These are phyloP conservation scores for Raphanus hybrid DNA, from an alignment of 441 rosid species.

Conservation along the genomic window DNA sequence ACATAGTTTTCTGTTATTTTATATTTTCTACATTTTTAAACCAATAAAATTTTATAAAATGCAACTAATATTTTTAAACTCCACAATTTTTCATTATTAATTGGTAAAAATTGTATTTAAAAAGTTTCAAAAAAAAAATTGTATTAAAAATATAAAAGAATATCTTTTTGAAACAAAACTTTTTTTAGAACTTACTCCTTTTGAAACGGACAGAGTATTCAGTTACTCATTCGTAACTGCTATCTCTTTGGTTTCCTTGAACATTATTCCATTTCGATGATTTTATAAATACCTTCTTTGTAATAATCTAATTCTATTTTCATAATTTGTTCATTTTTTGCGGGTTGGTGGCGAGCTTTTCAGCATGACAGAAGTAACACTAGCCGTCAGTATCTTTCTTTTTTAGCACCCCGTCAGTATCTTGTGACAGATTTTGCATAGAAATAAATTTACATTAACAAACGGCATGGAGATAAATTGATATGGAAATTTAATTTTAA, in stretches of 20 bases:
- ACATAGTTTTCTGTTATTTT: too few species aligned
- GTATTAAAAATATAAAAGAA: too few species aligned
- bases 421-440: background rate
- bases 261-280: background rate
- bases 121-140: too few species aligned
- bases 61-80: too few species aligned
- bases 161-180: too few species aligned
- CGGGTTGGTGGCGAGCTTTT: background rate
- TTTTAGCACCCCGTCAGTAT: background rate
- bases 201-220: background rate
- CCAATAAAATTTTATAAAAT: too few species aligned
- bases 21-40: too few species aligned
- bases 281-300: background rate
- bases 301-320: background rate
- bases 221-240: background rate
- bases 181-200: too few species aligned
- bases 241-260: constrained; percentile 1
- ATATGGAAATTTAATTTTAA: background rate
- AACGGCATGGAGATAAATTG: background rate
- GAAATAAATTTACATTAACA: background rate
- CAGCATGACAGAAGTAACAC: background rate
- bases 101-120: too few species aligned
- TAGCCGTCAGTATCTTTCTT: background rate
- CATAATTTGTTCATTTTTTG: background rate
- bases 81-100: too few species aligned